These are phyloP conservation scores for Maudiozyma turicensis DNA, from an alignment of 805 yeast species.

Conservation along the genomic window DNA sequence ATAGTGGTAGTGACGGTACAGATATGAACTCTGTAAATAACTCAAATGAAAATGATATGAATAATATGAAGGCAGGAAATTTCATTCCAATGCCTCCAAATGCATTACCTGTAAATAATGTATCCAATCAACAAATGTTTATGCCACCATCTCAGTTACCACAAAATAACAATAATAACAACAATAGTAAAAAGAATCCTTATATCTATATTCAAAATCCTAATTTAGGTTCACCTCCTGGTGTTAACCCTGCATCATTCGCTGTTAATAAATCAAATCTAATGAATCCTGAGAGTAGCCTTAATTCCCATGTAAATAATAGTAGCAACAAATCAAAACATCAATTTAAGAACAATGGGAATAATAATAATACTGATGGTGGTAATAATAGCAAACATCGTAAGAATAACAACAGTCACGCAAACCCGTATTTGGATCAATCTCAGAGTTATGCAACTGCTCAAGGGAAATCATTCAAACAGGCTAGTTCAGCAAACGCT, in stretches of 20 bases:
- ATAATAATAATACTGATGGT: constrained; percentile 4
- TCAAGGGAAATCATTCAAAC: constrained; percentile 3
- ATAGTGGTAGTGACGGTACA: constrained; percentile 1
- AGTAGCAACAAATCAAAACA: neutral
- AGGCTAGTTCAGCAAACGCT: neutral
- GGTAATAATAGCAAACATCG: constrained; percentile 4
- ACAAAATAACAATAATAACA: too few species aligned
- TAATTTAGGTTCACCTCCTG: neutral
- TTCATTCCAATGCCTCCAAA: neutral
- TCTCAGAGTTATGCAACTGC: neutral
- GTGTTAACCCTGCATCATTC: neutral
- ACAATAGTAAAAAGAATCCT: neutral
- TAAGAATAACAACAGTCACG: constrained; percentile 1
- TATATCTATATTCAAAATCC: constrained; percentile 3
- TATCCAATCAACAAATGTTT: constrained; percentile 5
- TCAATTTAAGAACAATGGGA: constrained; percentile 3
- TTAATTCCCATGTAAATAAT: constrained; percentile 4
- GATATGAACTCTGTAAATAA: neutral
- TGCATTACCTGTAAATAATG: constrained; percentile 6
- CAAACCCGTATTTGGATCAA: constrained; percentile 19
- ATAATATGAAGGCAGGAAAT: neutral
- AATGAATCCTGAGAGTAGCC: neutral
- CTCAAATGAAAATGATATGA: neutral
- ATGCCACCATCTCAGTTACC: constrained; percentile 5
- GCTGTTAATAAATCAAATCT: neutral